phyloP scores from a whole-genome alignment of 106 monocot genomes.

The Hemerocallis citrina region DNA sequence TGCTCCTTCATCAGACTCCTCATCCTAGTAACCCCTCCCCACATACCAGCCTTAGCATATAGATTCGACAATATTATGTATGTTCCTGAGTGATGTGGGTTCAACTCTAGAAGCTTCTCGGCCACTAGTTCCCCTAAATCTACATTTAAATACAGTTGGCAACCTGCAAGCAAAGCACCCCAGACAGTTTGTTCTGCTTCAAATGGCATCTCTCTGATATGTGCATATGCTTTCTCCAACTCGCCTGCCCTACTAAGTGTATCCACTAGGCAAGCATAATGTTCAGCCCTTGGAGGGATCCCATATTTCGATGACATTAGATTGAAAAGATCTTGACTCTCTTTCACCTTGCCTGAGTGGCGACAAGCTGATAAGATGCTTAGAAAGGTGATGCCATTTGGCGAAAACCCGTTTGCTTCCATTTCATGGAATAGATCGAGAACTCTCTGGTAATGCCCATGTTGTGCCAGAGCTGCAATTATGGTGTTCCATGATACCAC shows the following conservation, averaged over 20 bases:
- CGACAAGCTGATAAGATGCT: conserved; percentile 61
- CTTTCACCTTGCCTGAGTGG: conserved; percentile 60
- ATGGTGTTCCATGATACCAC: conserved; percentile 76
- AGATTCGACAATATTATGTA: conserved; percentile 82
- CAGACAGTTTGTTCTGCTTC: conserved; percentile 50
- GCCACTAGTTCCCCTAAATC: conserved; percentile 62
- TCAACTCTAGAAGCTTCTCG: conserved; percentile 38
- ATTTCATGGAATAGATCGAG: conserved; percentile 42
- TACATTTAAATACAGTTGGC: conserved; percentile 36
- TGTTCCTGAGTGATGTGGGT: conserved; percentile 48
- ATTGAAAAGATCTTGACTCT: conserved; percentile 51
- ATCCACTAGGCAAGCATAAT: conserved; percentile 78
- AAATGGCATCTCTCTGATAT: conserved; percentile 58
- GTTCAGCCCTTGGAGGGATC: conserved; percentile 45
- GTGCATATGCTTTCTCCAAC: conserved; percentile 47
- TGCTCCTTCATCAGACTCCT: conserved; percentile 54
- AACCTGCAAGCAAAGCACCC: conserved; percentile 62
- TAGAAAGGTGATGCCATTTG: conserved; percentile 73
- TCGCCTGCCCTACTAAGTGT: conserved; percentile 52
- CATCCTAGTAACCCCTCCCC: conserved; percentile 52
- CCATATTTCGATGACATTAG: conserved; percentile 48
- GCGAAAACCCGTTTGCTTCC: conserved; percentile 33
- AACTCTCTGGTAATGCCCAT: conserved; percentile 57
- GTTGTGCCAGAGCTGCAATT: conserved; percentile 73
- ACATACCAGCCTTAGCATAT: conserved; percentile 60